Evolutionary conservation across 2,329 filamentous ascomycete species (phyloP), one percentile per base, ranked within the genome.

Genomic region (Trichoderma hamatum): DNA sequence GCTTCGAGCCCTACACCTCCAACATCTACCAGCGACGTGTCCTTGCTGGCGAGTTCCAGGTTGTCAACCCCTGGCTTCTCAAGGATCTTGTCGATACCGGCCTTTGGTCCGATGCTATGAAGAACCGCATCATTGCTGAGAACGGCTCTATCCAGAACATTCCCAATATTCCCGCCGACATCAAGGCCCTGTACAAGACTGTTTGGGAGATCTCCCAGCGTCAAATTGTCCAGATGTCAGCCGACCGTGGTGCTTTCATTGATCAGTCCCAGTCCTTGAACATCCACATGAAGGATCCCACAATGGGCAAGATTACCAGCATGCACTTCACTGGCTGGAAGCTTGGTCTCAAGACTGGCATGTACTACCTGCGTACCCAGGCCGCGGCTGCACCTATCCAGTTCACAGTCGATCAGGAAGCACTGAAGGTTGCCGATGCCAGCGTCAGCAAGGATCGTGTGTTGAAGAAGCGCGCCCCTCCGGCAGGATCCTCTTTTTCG

Each of bases 301-400:
- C 94, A 63, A 98, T 99, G 95, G 96, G 96, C 83, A 99, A 99
- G 88, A 97, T 99, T 81, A 99, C 96, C 70, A 96, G 92, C 81
- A 99, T 99, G 96, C 96, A 99, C 85, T 99, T 99, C 79, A 89
- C 96, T 60, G 96, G 96, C 76, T 99, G 96, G 96, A 99, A 98
- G 87, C 90, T 98, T 73, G 96, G 96, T 77, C 89, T 99, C 75
- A 99, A 99, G 91, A 99, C 96, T 43, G 96, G 96, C 85, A 98
- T 99, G 96, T 99, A 99, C 90, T 99, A 99, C 83, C 90, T 99
- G 75, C 93, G 96, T 76, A 99, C 96, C 59, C 96, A 97, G 89
- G 96, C 96, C 72, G 96, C 96, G 43, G 94, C 94, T 21, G 94
- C 94, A 58, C 96, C 96, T 66, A 99, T 99, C 74, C 96, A 99